These are phyloP conservation scores for Backusella tuberculispora DNA, from an alignment of 192 early-diverging fungal species.

Conservation along the genomic window DNA sequence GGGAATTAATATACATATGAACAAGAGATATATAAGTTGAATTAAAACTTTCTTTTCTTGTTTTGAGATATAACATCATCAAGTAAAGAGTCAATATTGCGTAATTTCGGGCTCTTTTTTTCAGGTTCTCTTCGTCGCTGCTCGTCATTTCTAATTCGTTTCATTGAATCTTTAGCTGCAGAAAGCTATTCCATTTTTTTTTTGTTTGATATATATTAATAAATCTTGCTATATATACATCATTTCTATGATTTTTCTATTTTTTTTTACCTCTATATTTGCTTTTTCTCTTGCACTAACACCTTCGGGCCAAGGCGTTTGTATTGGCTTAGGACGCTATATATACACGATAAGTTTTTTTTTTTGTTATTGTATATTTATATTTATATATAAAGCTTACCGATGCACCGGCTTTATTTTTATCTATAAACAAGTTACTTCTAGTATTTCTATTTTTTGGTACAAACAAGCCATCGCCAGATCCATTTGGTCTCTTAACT, in stretches of 20 bases:
- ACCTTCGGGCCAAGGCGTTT: not conserved
- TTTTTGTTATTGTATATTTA: not conserved
- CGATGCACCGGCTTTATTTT: not conserved
- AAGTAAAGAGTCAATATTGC: not conserved
- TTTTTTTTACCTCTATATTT: not conserved
- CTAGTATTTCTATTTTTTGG: not conserved
- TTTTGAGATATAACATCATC: not conserved
- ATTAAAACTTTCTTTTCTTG: not conserved
- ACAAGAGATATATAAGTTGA: not conserved
- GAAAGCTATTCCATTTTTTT: not conserved
- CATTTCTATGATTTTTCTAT: not conserved
- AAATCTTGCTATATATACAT: not conserved
- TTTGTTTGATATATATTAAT: not conserved
- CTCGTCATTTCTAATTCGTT: not conserved
- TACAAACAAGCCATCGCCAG: not conserved
- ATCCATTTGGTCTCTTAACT: not conserved
- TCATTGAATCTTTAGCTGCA: not conserved
- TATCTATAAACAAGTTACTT: constrained; percentile 13
- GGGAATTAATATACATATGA: too few species aligned
- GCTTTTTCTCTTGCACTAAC: not conserved
- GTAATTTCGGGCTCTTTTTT: not conserved
- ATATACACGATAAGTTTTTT: not conserved
- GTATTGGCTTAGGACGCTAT: not conserved
- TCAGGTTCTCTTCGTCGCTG: not conserved
- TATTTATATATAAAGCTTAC: not conserved